Conservation (phyloP, 2,329 filamentous ascomycete species). For the Xylariaceae sp. region DNA sequence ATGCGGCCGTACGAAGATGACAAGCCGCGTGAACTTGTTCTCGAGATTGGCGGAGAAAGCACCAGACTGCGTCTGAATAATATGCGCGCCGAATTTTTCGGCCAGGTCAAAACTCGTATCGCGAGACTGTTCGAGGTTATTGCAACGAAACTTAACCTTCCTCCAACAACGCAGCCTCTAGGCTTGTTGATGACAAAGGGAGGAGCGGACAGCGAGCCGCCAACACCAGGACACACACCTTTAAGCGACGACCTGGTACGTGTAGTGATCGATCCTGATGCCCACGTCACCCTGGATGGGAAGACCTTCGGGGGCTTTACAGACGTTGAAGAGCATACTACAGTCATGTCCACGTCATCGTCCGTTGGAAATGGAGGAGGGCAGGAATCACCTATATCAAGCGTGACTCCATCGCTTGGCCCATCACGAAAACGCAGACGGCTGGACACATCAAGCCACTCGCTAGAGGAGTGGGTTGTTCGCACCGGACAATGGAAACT, state of each 20-base stretch:
- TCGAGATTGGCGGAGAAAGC: constrained; percentile 73
- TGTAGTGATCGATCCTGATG: constrained; percentile 59
- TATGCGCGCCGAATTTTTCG: constrained; percentile 70
- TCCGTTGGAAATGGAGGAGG: constrained; percentile 32
- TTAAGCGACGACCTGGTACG: constrained; percentile 69
- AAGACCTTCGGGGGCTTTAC: constrained; percentile 39
- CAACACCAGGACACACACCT: constrained; percentile 67
- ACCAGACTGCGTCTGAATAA: constrained; percentile 40
- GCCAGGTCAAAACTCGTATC: constrained; percentile 66
- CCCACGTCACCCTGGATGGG: constrained; percentile 59
- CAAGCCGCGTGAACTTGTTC: constrained; percentile 66
- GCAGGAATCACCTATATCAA: constrained; percentile 34
- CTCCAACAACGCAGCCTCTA: constrained; percentile 56
- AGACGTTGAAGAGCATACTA: constrained; percentile 26
- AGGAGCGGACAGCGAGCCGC: constrained; percentile 59
- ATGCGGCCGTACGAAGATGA: constrained; percentile 84
- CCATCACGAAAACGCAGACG: constrained; percentile 48
- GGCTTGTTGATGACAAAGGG: constrained; percentile 66
- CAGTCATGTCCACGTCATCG: constrained; percentile 32
- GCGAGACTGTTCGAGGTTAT: constrained; percentile 75
- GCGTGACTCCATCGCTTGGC: constrained; percentile 26
- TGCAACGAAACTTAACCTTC: constrained; percentile 73
- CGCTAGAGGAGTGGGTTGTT: constrained; percentile 58
- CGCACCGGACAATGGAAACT: constrained; percentile 70
- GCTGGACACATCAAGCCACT: constrained; percentile 33